phyloP scores from a whole-genome alignment of 1,139 yeast species.

The Sugiyamaella xylanicola region DNA sequence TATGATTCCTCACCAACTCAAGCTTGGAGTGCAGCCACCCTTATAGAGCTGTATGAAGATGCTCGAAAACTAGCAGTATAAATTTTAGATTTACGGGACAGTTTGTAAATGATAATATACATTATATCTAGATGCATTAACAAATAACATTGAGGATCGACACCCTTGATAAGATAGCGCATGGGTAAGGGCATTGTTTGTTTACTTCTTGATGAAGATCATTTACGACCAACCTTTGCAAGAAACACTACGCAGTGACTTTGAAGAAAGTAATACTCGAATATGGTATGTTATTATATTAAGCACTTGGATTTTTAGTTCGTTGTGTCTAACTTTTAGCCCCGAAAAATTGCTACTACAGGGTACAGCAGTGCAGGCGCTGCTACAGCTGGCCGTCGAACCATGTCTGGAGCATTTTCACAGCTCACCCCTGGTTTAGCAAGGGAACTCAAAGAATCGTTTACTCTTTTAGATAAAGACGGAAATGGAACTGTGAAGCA shows the following conservation, averaged over 20 bases:
- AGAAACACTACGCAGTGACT: too few relatives aligned
- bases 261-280: too few relatives aligned
- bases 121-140: background rate
- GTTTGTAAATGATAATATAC: background rate
- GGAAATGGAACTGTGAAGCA: constrained; percentile 68
- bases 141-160: constrained; percentile 1
- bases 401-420: constrained; percentile 41
- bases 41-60: constrained; percentile 79
- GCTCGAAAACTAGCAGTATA: constrained; percentile 17
- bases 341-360: constrained; percentile 17
- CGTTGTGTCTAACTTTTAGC: constrained; percentile 7
- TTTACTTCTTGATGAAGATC: background rate
- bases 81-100: background rate
- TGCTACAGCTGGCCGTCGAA: constrained; percentile 24
- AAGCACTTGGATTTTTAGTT: background rate
- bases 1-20: constrained; percentile 91
- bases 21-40: constrained; percentile 92
- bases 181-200: background rate
- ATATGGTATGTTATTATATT: too few relatives aligned
- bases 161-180: background rate
- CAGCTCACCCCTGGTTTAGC: constrained; percentile 45
- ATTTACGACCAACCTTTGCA: too few relatives aligned
- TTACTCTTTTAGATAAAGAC: constrained; percentile 76
- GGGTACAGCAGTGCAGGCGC: constrained; percentile 16
- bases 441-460: constrained; percentile 53